Conservation (phyloP, 371 early-diverging fungal genomes). For the Rhizopus delemar region DNA sequence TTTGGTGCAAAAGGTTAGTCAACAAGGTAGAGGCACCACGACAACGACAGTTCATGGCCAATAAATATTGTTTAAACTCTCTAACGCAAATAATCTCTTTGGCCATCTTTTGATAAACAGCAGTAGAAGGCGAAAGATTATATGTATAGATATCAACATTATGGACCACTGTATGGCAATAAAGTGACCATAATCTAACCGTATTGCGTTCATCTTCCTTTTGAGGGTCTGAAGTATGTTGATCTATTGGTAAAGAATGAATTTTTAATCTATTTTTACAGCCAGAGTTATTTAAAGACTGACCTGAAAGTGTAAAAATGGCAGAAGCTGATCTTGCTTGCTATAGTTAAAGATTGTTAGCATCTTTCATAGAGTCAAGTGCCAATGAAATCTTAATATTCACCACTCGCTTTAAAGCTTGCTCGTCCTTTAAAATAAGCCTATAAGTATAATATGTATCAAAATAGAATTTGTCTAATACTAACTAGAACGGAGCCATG, state of each 20-base stretch:
- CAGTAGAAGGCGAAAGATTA: constrained; percentile 69
- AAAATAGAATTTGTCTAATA: background rate
- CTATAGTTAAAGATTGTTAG: constrained; percentile 16
- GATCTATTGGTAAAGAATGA: constrained; percentile 28
- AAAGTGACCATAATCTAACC: constrained; percentile 66
- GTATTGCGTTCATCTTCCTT: constrained; percentile 66
- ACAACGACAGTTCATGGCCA: constrained; percentile 70
- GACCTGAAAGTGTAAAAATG: constrained; percentile 58
- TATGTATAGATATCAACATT: constrained; percentile 68
- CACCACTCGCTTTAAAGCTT: constrained; percentile 48
- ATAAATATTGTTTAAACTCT: constrained; percentile 71
- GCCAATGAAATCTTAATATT: background rate
- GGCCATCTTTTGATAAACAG: constrained; percentile 65
- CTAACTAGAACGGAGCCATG: constrained; percentile 53
- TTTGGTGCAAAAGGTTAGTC: constrained; percentile 69
- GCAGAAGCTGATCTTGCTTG: constrained; percentile 49
- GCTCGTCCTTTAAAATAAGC: constrained; percentile 24
- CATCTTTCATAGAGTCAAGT: background rate
- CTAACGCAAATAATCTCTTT: constrained; percentile 69
- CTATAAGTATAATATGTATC: no score
- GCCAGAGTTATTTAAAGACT: background rate
- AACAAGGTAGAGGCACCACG: constrained; percentile 69
- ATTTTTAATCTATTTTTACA: background rate
- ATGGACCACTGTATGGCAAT: constrained; percentile 49
- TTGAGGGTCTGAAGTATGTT: constrained; percentile 39